These are phyloP conservation scores for Inonotus obliquus DNA, from an alignment of 1,284 basidiomycete species.

Conservation along the genomic window DNA sequence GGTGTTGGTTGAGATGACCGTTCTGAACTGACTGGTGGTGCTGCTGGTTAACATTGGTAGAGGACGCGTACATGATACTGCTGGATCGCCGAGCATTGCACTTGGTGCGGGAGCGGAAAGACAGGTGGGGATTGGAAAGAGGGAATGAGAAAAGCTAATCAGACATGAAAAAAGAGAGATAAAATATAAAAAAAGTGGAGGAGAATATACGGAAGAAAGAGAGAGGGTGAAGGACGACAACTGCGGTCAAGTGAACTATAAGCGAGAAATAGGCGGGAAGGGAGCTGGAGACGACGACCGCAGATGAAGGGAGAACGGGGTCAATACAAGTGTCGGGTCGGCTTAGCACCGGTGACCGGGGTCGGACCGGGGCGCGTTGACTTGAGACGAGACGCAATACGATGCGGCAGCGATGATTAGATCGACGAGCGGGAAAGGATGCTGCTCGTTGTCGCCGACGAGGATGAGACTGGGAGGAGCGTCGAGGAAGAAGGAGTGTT, in stretches of 20 bases:
- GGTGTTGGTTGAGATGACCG: conserved; percentile 4
- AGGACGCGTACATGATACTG: conserved; percentile 58
- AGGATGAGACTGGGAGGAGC: background rate
- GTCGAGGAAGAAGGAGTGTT: background rate
- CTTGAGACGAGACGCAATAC: background rate
- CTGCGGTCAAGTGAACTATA: conserved; percentile 6
- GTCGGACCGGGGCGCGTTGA: conserved; percentile 1
- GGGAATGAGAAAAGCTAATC: conserved; percentile 9
- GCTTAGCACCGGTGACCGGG: conserved; percentile 5
- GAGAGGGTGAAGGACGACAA: conserved; percentile 3
- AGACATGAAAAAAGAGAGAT: conserved; percentile 21
- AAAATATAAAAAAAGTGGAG: conserved; percentile 12
- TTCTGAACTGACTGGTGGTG: conserved; percentile 10
- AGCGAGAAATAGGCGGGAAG: conserved; percentile 6
- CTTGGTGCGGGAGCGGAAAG: conserved; percentile 24
- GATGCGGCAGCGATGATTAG: background rate
- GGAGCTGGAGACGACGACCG: background rate
- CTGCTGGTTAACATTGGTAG: conserved; percentile 46
- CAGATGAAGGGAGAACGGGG: background rate
- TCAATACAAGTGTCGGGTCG: background rate
- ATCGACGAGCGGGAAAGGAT: background rate
- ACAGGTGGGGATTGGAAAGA: conserved; percentile 21
- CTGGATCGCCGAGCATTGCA: conserved; percentile 43
- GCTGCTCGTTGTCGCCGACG: background rate
- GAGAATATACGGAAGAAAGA: conserved; percentile 19